phyloP scores from a whole-genome alignment of 2,329 filamentous ascomycete species.

The Beauveria australis region DNA sequence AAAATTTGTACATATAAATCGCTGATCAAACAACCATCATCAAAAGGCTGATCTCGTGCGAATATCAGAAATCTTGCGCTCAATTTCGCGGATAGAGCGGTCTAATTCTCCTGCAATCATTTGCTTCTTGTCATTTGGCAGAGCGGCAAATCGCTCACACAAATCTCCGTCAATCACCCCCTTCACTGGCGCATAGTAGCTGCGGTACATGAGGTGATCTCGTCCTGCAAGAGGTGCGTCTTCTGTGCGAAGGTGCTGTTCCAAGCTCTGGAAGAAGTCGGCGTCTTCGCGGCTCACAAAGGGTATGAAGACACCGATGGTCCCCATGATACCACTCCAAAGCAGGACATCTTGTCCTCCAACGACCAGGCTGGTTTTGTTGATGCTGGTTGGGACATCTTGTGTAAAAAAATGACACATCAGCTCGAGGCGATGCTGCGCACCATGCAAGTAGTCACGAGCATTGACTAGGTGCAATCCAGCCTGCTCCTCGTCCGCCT shows the following conservation, averaged over 20 bases:
- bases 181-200: constrained; percentile 95
- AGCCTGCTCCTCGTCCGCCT: constrained; percentile 85
- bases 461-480: constrained; percentile 89
- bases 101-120: constrained; percentile 93
- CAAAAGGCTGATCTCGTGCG: constrained; percentile 53
- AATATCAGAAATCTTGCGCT: constrained; percentile 72
- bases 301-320: constrained; percentile 85
- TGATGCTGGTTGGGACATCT: constrained; percentile 84
- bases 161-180: constrained; percentile 95
- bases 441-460: constrained; percentile 80
- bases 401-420: constrained; percentile 86
- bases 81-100: constrained; percentile 83
- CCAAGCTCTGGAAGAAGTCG: constrained; percentile 93
- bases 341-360: constrained; percentile 86
- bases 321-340: constrained; percentile 92
- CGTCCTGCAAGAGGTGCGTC: constrained; percentile 83
- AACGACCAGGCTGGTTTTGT: constrained; percentile 82
- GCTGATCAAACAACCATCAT: constrained; percentile 16
- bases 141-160: constrained; percentile 79
- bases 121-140: constrained; percentile 83
- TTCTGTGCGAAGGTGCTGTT: constrained; percentile 78
- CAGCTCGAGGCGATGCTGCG: constrained; percentile 73
- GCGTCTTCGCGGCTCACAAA: constrained; percentile 89
- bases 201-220: constrained; percentile 90
- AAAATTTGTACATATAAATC: constrained; percentile 19